Percentiles rank a stretch among this genome's conserved stretches.
Evolutionary conservation across 805 yeast genomes (phyloP).

Genomic region (Candida manassasensis): DNA sequence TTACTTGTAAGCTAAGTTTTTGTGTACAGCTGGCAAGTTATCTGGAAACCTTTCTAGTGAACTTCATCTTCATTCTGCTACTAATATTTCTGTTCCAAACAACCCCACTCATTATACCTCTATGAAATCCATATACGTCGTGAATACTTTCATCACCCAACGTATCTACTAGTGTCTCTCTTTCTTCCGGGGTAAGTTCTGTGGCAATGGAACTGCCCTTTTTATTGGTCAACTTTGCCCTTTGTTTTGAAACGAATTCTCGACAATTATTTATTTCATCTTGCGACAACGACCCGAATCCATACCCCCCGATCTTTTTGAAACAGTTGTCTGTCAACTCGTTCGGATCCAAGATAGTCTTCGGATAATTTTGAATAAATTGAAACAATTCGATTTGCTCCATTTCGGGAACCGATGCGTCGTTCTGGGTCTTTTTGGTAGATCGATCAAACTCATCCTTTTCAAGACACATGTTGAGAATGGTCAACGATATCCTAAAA

Average conservation of each 20-base stretch:
- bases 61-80: conserved; percentile 45
- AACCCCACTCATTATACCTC: conserved; percentile 49
- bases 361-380: conserved; percentile 79
- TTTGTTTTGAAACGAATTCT: conserved; percentile 65
- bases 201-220: conserved; percentile 25
- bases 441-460: conserved; percentile 52
- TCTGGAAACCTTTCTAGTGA: conserved; percentile 14
- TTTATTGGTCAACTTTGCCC: conserved; percentile 36
- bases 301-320: conserved; percentile 59
- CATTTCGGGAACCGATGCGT: conserved; percentile 22
- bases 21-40: neutral
- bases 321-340: conserved; percentile 68
- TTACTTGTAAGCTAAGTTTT: neutral
- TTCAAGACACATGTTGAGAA: conserved; percentile 60
- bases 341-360: conserved; percentile 63
- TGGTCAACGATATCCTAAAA: conserved; percentile 76
- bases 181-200: conserved; percentile 37
- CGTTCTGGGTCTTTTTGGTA: conserved; percentile 14
- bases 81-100: conserved; percentile 61
- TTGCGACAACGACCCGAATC: conserved; percentile 71
- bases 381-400: conserved; percentile 63
- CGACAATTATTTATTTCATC: conserved; percentile 77
- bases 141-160: conserved; percentile 29
- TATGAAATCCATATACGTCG: conserved; percentile 41
- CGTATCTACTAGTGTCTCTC: conserved; percentile 21